Evolutionary conservation across 2,329 filamentous ascomycete genomes (phyloP), one percentile per base, ranked within the genome.

Genomic region (Nemania sp.): DNA sequence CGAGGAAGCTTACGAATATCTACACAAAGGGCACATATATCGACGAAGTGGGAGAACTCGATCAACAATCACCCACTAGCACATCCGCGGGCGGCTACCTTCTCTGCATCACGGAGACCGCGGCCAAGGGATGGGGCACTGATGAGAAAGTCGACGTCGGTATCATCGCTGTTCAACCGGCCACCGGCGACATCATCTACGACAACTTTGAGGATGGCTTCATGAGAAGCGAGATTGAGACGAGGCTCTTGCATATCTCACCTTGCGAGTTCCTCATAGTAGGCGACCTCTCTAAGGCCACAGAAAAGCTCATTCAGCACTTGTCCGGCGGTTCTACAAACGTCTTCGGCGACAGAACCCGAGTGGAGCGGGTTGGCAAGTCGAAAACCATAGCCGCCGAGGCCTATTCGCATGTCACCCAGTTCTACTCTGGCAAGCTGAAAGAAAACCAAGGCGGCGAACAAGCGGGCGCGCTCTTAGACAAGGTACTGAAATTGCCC

Each of bases 1-100:
- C 92, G 39, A 87, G 95, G 37, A 95, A 96, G 70, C 86, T 99
- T 69, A 98, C 95, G 15, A 97, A 96, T 71, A 82, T 99, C 6
- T 99, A 99, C 77, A 99, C 95, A 9, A 99, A 98, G 75, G 95
- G 93, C 45, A 99, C 95, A 2, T 99, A 98, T 69, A 89, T 99
- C 58, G 95, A 98, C 71, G 95, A 99, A 73, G 84, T 91, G 10
- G 94, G 95, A 64, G 91, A 91, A 25, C 76, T 97, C 5, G 89
- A 90, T 54, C 78, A 79, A 56, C 72, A 71, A 68, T 78, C 57
- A 70, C 80, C 70, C 67, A 78, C 64, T 0, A 80, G 83, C 40
- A 80, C 84, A 1, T 82, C 87, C 0, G 79, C 84, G 1, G 86
- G 83, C n/a, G 95, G 95, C n/a, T 97, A 97, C 72, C 80, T 99